A percentile compares a stretch with the other conserved stretches of the same genome.
phyloP scores from a whole-genome alignment of 2,329 filamentous ascomycete genomes.

The Apiospora koreana region DNA sequence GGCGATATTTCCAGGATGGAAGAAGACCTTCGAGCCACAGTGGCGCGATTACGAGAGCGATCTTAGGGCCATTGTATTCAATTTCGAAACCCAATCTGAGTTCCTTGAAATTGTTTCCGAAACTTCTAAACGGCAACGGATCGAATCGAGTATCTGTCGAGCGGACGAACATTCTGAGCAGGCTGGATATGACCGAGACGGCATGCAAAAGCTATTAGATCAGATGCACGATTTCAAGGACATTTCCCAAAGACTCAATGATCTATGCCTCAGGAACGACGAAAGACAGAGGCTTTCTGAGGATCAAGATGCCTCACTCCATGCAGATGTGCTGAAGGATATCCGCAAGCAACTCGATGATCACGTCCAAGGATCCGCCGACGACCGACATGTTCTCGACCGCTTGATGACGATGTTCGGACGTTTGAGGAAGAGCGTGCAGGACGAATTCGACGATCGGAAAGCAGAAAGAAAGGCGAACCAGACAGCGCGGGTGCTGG shows the following conservation, averaged over 20 bases:
- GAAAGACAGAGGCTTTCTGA: background rate
- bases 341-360: constrained; percentile 1
- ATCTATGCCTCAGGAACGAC: background rate
- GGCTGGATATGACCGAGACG: background rate
- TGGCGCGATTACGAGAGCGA: background rate
- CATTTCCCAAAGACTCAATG: background rate
- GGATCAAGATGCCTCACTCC: background rate
- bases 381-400: background rate
- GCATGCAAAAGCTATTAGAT: background rate
- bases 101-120: background rate
- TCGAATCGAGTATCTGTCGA: background rate
- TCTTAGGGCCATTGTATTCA: background rate
- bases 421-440: background rate
- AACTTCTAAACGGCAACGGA: background rate
- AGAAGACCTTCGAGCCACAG: background rate
- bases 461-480: background rate
- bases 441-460: background rate
- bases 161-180: background rate
- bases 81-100: background rate
- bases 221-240: background rate
- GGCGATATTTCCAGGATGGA: background rate
- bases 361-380: background rate
- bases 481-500: background rate
- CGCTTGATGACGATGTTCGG: background rate
- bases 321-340: background rate